A percentile compares a stretch with the other conserved stretches of the same genome.
These are phyloP conservation scores for Pholiota microspora DNA, from an alignment of 768 basidiomycete species.

Conservation along the genomic window DNA sequence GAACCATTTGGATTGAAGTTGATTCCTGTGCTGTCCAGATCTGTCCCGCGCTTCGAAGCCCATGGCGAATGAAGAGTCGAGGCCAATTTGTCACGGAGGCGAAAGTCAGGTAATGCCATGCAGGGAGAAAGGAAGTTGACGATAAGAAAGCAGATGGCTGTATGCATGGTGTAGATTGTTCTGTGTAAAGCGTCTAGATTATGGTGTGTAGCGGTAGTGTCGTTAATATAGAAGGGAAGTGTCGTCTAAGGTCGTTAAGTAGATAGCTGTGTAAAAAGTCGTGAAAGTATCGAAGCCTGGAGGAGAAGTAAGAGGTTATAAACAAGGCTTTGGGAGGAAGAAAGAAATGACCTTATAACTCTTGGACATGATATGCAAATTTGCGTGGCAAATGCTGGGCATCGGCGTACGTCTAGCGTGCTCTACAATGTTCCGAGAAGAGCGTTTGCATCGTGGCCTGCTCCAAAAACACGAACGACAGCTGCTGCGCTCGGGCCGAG, in stretches of 20 bases:
- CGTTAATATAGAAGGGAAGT: neutral
- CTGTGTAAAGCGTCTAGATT: neutral
- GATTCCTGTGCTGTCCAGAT: slow-evolving; percentile 18
- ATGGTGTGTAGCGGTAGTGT: neutral
- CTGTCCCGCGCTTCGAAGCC: neutral
- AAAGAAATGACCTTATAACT: neutral
- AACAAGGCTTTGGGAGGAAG: neutral
- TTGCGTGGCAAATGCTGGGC: neutral
- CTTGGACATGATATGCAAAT: neutral
- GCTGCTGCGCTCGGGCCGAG: neutral
- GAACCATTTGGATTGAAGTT: slow-evolving; percentile 49
- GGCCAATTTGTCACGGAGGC: neutral
- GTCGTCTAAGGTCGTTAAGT: neutral
- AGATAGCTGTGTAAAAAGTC: neutral
- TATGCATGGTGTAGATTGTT: slow-evolving; percentile 9
- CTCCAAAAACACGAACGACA: neutral
- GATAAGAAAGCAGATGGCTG: slow-evolving; percentile 10
- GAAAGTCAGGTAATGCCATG: slow-evolving; percentile 7
- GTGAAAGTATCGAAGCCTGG: neutral
- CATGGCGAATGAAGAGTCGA: neutral
- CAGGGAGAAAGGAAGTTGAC: slow-evolving; percentile 1
- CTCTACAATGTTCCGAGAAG: neutral
- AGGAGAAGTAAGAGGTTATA: neutral
- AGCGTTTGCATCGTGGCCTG: neutral
- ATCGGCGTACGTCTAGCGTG: too few species aligned